Evolutionary conservation across 2,329 filamentous ascomycete genomes (phyloP).

Genomic region (Diaporthe destruens): DNA sequence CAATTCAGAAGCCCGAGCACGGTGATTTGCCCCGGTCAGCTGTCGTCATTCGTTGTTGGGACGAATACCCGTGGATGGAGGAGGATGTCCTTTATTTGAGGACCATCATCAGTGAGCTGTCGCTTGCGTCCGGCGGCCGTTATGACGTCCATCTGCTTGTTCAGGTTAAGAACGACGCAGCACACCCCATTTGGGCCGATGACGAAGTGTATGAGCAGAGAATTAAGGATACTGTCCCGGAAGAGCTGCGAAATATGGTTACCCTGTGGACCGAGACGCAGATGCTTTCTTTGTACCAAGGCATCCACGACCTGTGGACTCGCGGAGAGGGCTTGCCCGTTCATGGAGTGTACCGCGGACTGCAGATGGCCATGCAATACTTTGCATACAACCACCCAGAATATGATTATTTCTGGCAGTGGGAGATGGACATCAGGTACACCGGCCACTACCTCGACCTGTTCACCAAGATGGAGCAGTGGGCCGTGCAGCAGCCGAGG

Average conservation of each 20-base stretch:
- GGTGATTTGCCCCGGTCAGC: conserved; percentile 73
- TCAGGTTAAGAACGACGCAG: conserved; percentile 83
- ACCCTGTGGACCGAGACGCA: conserved; percentile 95
- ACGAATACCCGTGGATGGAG: conserved; percentile 81
- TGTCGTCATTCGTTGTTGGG: conserved; percentile 85
- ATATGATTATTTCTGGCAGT: conserved; percentile 93
- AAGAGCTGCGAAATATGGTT: conserved; percentile 89
- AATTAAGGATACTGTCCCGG: conserved; percentile 77
- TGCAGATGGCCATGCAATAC: conserved; percentile 95
- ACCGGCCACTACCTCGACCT: conserved; percentile 88
- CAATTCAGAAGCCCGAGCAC: conserved; percentile 44
- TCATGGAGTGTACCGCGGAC: conserved; percentile 91
- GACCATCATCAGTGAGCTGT: conserved; percentile 85
- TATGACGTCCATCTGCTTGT: conserved; percentile 90
- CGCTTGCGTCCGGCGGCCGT: conserved; percentile 83
- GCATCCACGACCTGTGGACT: conserved; percentile 81
- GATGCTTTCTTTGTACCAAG: conserved; percentile 91
- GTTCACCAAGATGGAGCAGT: conserved; percentile 76
- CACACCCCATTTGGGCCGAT: conserved; percentile 83
- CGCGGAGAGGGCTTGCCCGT: conserved; percentile 78
- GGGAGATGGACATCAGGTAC: conserved; percentile 94
- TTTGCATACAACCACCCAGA: conserved; percentile 91
- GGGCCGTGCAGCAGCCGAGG: conserved; percentile 79
- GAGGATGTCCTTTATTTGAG: conserved; percentile 87
- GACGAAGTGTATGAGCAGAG: conserved; percentile 75